A percentile compares a stretch with the other conserved stretches of the same genome.
Evolutionary conservation across 2,329 filamentous ascomycete species (phyloP).

Genomic region (Alternaria brassicae): DNA sequence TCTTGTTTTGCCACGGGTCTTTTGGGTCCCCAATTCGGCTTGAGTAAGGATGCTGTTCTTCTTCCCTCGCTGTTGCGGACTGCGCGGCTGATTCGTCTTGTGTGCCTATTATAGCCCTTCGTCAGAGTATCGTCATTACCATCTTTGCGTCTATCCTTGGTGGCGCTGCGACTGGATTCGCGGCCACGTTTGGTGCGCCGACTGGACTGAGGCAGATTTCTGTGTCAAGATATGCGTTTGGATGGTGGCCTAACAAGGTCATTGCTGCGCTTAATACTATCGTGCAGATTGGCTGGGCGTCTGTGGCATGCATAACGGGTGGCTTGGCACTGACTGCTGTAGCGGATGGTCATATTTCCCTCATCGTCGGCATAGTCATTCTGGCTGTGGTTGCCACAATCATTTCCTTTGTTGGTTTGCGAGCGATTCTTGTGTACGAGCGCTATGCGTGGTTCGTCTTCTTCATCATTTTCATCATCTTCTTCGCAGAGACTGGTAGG

Average conservation of each 20-base stretch:
- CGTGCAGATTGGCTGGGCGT: conserved; percentile 54
- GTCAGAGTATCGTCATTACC: conserved; percentile 52
- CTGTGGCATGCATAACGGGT: conserved; percentile 54
- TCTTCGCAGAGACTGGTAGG: conserved; percentile 56
- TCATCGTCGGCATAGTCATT: conserved; percentile 55
- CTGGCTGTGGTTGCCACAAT: conserved; percentile 49
- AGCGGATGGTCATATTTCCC: conserved; percentile 52
- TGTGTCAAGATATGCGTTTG: conserved; percentile 57
- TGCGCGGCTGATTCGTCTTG: conserved; percentile 5
- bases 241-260: conserved; percentile 60
- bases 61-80: not conserved
- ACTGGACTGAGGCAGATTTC: conserved; percentile 55
- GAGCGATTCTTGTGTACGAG: conserved; percentile 57
- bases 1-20: conserved; percentile 52
- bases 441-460: conserved; percentile 59
- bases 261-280: conserved; percentile 57
- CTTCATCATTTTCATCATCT: conserved; percentile 57
- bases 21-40: conserved; percentile 58
- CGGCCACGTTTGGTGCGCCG: conserved; percentile 53
- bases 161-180: conserved; percentile 51
- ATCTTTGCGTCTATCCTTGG: conserved; percentile 54
- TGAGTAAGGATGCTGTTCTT: conserved; percentile 36
- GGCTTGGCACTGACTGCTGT: conserved; percentile 53
- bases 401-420: conserved; percentile 53
- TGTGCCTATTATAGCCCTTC: conserved; percentile 36